Evolutionary conservation across 176 grass and related monocot species (phyloP).

Genomic region (Alopecurus myosuroides): DNA sequence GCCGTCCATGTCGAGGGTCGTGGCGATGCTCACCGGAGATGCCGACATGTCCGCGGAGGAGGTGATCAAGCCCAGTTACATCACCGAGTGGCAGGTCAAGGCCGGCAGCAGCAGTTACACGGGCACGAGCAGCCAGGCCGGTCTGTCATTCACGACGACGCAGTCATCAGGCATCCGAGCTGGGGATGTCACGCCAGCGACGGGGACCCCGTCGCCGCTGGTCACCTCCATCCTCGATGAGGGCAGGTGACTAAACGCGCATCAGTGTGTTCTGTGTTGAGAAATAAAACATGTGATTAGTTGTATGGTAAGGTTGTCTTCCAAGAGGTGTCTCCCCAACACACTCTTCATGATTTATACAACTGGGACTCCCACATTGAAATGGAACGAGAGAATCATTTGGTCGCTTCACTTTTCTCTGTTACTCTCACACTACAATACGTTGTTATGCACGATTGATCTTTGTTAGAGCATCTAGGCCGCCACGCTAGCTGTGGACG

Average conservation of each 20-base stretch:
- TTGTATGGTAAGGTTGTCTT: too few species aligned
- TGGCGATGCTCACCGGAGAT: conserved; percentile 50
- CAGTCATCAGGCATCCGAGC: conserved; percentile 3
- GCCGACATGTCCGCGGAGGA: conserved; percentile 25
- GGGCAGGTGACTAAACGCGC: conserved; percentile 36
- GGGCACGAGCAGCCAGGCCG: conserved; percentile 18
- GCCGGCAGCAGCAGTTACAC: conserved; percentile 26
- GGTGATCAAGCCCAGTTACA: conserved; percentile 49
- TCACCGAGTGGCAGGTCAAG: conserved; percentile 64
- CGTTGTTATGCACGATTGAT: too few species aligned
- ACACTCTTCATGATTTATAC: too few species aligned
- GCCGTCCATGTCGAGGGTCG: conserved; percentile 66
- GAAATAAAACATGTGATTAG: too few species aligned
- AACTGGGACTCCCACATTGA: too few species aligned
- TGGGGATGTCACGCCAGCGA: neutral
- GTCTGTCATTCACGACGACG: neutral
- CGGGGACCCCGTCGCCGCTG: conserved; percentile 11
- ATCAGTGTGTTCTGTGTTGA: too few species aligned
- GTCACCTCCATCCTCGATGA: conserved; percentile 33
- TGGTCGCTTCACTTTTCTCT: too few species aligned
- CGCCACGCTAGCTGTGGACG: too few species aligned
- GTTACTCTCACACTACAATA: too few species aligned
- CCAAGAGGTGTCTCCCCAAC: too few species aligned
- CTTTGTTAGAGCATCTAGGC: too few species aligned
- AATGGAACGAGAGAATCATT: too few species aligned